phyloP scores from a whole-genome alignment of 345 rosid genomes.

The Reutealis trisperma region DNA sequence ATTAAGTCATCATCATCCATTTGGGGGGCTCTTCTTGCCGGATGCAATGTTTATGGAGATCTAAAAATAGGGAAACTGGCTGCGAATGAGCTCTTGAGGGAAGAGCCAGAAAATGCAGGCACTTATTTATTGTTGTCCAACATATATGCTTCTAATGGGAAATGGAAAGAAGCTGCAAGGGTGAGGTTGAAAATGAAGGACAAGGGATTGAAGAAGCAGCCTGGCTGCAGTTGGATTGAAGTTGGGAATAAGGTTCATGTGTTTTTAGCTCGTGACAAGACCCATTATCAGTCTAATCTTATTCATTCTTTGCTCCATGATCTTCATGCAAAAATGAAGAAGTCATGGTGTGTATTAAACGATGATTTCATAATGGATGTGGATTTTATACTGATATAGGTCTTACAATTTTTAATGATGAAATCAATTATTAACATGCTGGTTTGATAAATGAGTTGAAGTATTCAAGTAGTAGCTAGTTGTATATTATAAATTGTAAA shows the following conservation, averaged over 20 bases:
- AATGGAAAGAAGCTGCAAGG: constrained; percentile 53
- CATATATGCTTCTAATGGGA: constrained; percentile 53
- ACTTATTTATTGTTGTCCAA: constrained; percentile 56
- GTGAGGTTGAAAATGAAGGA: constrained; percentile 61
- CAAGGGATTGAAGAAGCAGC: constrained; percentile 66
- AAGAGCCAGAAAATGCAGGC: constrained; percentile 60
- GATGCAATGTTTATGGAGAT: constrained; percentile 58
- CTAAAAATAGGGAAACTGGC: constrained; percentile 49
- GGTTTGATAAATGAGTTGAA: too few relatives aligned
- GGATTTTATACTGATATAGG: background rate
- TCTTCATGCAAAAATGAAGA: constrained; percentile 51
- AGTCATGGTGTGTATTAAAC: constrained; percentile 14
- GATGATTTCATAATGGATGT: constrained; percentile 8
- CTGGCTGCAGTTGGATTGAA: constrained; percentile 77
- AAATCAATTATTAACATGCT: background rate
- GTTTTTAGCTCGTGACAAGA: constrained; percentile 57
- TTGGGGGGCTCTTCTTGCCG: constrained; percentile 70
- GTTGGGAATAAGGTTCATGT: constrained; percentile 44
- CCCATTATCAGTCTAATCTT: constrained; percentile 43
- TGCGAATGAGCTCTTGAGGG: constrained; percentile 47
- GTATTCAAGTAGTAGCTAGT: background rate
- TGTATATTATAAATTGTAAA: too few relatives aligned
- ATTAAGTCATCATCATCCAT: constrained; percentile 41
- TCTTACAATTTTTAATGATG: background rate
- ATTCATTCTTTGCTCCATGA: constrained; percentile 38